Conservation (phyloP, 352 stramenopile species). For the Pythium folliculosum region DNA sequence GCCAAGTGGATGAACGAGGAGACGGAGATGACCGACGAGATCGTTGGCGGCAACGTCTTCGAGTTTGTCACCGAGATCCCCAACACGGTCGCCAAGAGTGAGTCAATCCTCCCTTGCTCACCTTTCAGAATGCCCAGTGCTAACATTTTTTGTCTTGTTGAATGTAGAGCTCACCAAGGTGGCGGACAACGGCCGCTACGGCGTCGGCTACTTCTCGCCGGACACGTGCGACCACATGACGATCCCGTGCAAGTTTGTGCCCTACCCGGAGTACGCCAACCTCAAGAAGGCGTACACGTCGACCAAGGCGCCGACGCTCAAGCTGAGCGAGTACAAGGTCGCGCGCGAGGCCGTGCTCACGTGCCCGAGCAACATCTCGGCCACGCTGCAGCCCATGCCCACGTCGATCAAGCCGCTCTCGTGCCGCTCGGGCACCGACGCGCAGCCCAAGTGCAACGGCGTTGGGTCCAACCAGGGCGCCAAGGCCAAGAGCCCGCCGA, state of each 20-base stretch:
- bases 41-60: constrained; percentile 48
- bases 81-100: constrained; percentile 31
- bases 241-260: constrained; percentile 39
- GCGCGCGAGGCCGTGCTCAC: constrained; percentile 28
- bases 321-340: constrained; percentile 34
- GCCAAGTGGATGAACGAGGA: constrained; percentile 55
- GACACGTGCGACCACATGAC: constrained; percentile 50
- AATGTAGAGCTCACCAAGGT: constrained; percentile 34
- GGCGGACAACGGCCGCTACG: constrained; percentile 42
- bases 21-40: constrained; percentile 38
- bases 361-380: constrained; percentile 38
- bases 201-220: constrained; percentile 48
- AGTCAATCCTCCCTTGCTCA: not conserved
- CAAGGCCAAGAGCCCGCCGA: constrained; percentile 9
- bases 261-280: constrained; percentile 54
- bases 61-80: constrained; percentile 44
- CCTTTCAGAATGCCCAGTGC: not conserved
- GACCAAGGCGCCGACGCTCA: constrained; percentile 45
- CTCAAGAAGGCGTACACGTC: constrained; percentile 57
- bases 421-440: constrained; percentile 28
- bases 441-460: constrained; percentile 36
- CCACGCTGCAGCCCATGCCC: constrained; percentile 29
- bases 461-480: constrained; percentile 16
- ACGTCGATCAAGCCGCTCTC: constrained; percentile 30
- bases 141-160: constrained; percentile 3